A percentile compares a stretch with the other conserved stretches of the same genome.
These are phyloP conservation scores for Diplotaxis tenuifolia DNA, from an alignment of 345 rosid genomes.

Conservation along the genomic window DNA sequence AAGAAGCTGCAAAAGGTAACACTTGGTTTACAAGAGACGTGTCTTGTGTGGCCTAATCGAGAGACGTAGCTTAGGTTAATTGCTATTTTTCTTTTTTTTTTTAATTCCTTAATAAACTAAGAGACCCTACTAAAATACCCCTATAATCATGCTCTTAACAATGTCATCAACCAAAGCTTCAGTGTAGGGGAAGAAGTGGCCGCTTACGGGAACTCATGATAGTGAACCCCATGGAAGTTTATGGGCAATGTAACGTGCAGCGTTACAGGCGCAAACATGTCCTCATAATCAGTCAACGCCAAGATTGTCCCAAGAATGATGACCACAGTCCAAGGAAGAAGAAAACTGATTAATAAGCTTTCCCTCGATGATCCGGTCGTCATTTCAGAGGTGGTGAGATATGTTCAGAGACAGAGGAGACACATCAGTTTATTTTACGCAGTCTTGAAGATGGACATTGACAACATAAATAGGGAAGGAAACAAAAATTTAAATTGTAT, in stretches of 20 bases:
- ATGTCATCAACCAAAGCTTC: constrained; percentile 45
- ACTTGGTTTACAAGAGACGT: no score
- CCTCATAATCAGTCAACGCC: no score
- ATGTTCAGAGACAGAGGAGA: neutral
- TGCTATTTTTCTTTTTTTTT: no score
- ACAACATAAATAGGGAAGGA: neutral
- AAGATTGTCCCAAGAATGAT: constrained; percentile 27
- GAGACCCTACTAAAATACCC: no score
- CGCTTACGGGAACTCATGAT: constrained; percentile 59
- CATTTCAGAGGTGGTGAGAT: neutral
- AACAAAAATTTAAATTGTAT: neutral
- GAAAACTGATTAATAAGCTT: neutral
- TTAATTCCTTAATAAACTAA: no score
- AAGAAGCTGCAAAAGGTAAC: no score
- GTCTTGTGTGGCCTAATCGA: no score
- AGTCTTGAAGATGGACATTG: no score
- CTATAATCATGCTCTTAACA: no score
- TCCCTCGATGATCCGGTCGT: neutral
- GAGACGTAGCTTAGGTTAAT: no score
- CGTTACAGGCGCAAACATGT: constrained; percentile 49
- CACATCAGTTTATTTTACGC: neutral
- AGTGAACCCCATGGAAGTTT: constrained; percentile 71
- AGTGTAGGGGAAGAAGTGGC: constrained; percentile 43
- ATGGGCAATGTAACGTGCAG: constrained; percentile 47
- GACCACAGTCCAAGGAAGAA: constrained; percentile 6